Evolutionary conservation across 208 protist species (phyloP).

Genomic region (Crithidia fasciculata): DNA sequence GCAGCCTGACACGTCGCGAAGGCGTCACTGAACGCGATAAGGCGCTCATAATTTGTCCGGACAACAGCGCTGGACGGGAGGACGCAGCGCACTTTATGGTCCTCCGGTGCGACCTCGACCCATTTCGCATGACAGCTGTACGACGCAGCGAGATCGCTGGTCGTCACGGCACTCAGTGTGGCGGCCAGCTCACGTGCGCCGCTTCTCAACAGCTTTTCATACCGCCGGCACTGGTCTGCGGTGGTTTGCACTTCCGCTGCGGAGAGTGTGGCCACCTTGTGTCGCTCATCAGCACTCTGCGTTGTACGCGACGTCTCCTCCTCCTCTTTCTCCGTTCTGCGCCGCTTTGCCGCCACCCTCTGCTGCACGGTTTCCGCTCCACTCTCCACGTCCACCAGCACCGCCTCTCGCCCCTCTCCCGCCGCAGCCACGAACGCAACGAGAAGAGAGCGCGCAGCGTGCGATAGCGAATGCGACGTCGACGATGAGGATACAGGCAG

Average conservation of each 20-base stretch:
- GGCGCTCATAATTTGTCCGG: constrained; percentile 46
- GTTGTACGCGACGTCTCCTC: neutral
- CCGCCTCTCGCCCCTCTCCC: constrained; percentile 10
- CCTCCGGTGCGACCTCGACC: constrained; percentile 36
- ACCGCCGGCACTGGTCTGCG: constrained; percentile 25
- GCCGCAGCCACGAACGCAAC: constrained; percentile 21
- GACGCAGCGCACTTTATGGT: constrained; percentile 22
- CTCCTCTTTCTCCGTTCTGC: neutral
- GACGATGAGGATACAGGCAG: neutral
- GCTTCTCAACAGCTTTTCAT: constrained; percentile 34
- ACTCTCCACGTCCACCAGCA: constrained; percentile 7
- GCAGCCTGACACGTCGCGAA: constrained; percentile 62
- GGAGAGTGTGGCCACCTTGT: constrained; percentile 8
- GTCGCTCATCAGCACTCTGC: neutral
- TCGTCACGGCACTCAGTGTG: constrained; percentile 42
- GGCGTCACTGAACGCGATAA: constrained; percentile 63
- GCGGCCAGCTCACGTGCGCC: constrained; percentile 27
- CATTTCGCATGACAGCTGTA: constrained; percentile 63
- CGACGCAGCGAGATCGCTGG: constrained; percentile 23
- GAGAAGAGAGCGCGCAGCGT: constrained; percentile 25
- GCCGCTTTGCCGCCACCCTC: neutral
- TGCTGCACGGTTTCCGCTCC: too few relatives aligned
- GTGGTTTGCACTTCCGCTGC: constrained; percentile 14
- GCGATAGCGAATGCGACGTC: neutral
- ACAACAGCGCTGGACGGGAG: constrained; percentile 35